Conservation (phyloP, 495 filamentous ascomycete species). For the Hypoxylon cercidicola region DNA sequence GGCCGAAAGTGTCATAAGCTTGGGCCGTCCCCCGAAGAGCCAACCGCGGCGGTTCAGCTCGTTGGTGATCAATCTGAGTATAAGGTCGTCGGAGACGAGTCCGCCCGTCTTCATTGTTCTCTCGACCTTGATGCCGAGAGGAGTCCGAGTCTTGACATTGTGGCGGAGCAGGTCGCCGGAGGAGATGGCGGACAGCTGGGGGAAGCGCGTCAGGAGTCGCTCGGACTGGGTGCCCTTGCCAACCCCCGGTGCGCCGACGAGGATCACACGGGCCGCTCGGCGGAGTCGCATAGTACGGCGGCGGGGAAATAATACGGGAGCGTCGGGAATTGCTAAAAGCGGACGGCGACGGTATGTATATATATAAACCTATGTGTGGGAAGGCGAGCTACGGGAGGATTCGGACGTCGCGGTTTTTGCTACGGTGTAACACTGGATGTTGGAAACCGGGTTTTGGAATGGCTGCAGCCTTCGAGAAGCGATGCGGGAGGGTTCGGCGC, state of each 20-base stretch:
- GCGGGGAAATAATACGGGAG: constrained; percentile 2
- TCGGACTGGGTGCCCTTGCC: constrained; percentile 97
- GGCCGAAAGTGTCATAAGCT: constrained; percentile 56
- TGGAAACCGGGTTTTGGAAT: constrained; percentile 16
- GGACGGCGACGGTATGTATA: constrained; percentile 14
- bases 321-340: constrained; percentile 17
- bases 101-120: constrained; percentile 82
- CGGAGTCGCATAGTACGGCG: constrained; percentile 68
- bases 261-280: constrained; percentile 89
- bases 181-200: constrained; percentile 89
- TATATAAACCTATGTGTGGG: not conserved
- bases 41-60: constrained; percentile 86
- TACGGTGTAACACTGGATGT: constrained; percentile 16
- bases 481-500: constrained; percentile 17
- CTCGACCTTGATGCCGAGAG: constrained; percentile 90
- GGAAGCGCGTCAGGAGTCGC: constrained; percentile 83
- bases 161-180: constrained; percentile 91
- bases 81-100: constrained; percentile 88
- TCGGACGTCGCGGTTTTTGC: constrained; percentile 21
- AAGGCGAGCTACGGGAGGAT: constrained; percentile 15
- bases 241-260: constrained; percentile 90
- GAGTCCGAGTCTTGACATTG: constrained; percentile 88
- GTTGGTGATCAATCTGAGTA: constrained; percentile 88
- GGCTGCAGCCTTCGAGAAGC: constrained; percentile 12
- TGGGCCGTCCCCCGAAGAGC: constrained; percentile 63